These are phyloP conservation scores for Fusarium tanahbumbuense DNA, from an alignment of 2,329 filamentous ascomycete species.

Conservation along the genomic window DNA sequence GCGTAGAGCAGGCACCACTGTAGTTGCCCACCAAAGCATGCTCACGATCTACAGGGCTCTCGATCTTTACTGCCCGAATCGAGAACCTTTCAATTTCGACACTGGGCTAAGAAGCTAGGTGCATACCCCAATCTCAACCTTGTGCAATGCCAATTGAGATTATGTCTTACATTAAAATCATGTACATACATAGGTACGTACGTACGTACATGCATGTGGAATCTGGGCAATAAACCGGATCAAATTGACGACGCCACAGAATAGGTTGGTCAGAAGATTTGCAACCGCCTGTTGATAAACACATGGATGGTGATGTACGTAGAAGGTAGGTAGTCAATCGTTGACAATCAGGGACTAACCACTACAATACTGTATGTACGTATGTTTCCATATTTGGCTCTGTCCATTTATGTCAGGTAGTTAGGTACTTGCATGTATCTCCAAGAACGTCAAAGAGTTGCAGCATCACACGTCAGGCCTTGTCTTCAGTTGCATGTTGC, in stretches of 20 bases:
- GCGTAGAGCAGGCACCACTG: neutral
- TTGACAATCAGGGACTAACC: slow-evolving; percentile 13
- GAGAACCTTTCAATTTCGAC: slow-evolving; percentile 26
- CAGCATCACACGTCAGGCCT: slow-evolving; percentile 37
- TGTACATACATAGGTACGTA: neutral
- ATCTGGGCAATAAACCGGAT: neutral
- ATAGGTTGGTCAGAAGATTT: neutral
- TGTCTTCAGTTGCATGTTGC: slow-evolving; percentile 4
- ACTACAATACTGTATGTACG: neutral
- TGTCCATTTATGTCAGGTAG: neutral
- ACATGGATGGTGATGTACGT: slow-evolving; percentile 18
- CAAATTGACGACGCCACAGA: neutral
- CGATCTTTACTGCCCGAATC: slow-evolving; percentile 10
- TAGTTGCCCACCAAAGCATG: neutral
- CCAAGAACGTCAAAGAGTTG: slow-evolving; percentile 16
- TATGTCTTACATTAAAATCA: neutral
- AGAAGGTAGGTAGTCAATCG: neutral
- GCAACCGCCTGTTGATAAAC: slow-evolving; percentile 4
- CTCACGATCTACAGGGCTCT: slow-evolving; percentile 24
- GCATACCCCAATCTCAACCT: slow-evolving; percentile 4
- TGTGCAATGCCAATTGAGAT: slow-evolving; percentile 12
- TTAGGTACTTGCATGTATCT: slow-evolving; percentile 1
- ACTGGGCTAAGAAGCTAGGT: slow-evolving; percentile 10
- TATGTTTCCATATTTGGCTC: slow-evolving; percentile 36
- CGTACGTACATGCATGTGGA: neutral